Conservation (phyloP, 352 stramenopile genomes). For the Bremia lactucae region DNA sequence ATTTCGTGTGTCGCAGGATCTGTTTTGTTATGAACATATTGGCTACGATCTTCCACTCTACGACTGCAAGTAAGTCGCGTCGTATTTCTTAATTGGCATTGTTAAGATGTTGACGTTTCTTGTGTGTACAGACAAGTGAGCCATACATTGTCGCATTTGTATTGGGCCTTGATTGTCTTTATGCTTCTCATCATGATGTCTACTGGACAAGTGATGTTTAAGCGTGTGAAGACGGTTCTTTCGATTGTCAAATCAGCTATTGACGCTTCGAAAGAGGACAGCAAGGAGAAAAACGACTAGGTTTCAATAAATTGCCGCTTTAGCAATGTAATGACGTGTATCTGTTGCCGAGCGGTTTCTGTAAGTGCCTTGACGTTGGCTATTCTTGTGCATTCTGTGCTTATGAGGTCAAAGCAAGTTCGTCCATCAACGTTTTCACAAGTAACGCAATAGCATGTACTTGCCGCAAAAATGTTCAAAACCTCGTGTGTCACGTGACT, state of each 20-base stretch:
- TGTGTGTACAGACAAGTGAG: constrained; percentile 59
- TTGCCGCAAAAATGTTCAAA: no score
- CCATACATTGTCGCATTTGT: constrained; percentile 74
- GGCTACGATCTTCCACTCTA: constrained; percentile 82
- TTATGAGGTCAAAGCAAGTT: no score
- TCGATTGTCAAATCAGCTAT: constrained; percentile 58
- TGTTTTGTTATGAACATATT: constrained; percentile 78
- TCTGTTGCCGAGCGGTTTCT: no score
- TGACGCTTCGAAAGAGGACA: constrained; percentile 32
- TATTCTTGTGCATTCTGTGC: no score
- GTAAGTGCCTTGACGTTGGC: no score
- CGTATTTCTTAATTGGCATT: no score
- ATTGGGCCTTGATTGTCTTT: constrained; percentile 83
- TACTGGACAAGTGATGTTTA: constrained; percentile 80
- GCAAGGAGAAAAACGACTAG: constrained; percentile 62
- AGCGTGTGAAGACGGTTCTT: constrained; percentile 66
- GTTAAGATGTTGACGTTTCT: background rate
- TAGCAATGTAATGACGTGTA: no score
- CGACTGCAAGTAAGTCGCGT: constrained; percentile 79
- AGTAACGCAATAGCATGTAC: no score
- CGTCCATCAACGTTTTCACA: no score
- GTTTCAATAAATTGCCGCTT: constrained; percentile 7
- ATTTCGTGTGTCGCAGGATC: constrained; percentile 78
- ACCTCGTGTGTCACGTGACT: no score
- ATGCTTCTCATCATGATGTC: constrained; percentile 80